These are phyloP conservation scores for Aureobasidium sp. DNA, from an alignment of 2,329 filamentous ascomycete genomes.

Conservation along the genomic window DNA sequence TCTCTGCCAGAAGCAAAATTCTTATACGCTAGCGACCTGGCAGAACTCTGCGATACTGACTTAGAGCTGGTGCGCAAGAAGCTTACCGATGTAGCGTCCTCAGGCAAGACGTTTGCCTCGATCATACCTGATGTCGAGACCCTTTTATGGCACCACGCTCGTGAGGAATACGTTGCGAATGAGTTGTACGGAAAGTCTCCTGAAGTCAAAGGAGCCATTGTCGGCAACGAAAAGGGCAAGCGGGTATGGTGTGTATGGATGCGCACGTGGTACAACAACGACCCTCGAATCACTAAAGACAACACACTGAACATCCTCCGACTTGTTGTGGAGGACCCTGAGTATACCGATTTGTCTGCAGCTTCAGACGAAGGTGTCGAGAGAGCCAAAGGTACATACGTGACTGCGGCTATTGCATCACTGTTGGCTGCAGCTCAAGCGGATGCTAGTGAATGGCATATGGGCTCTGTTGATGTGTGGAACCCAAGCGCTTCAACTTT, in stretches of 20 bases:
- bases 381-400: constrained; percentile 13
- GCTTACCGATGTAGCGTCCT: constrained; percentile 30
- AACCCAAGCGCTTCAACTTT: constrained; percentile 56
- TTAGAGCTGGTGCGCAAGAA: constrained; percentile 51
- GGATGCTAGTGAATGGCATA: constrained; percentile 64
- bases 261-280: constrained; percentile 52
- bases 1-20: constrained; percentile 12
- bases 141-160: constrained; percentile 67
- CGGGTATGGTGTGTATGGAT: constrained; percentile 71
- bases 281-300: constrained; percentile 43
- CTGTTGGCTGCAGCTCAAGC: constrained; percentile 59
- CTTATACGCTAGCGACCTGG: constrained; percentile 54
- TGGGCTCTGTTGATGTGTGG: constrained; percentile 70
- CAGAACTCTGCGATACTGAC: constrained; percentile 54
- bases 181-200: constrained; percentile 53
- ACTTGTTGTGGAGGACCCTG: constrained; percentile 53
- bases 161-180: constrained; percentile 69
- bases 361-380: constrained; percentile 18
- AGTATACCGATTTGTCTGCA: constrained; percentile 17
- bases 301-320: constrained; percentile 65
- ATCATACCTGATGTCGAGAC: constrained; percentile 59
- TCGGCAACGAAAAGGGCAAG: constrained; percentile 39
- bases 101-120: constrained; percentile 49
- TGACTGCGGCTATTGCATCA: constrained; percentile 47
- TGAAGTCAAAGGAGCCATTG: constrained; percentile 61